A percentile compares a stretch with the other conserved stretches of the same genome.
Evolutionary conservation across 1,139 yeast species (phyloP).

Genomic region (Scheffersomyces lignicola): DNA sequence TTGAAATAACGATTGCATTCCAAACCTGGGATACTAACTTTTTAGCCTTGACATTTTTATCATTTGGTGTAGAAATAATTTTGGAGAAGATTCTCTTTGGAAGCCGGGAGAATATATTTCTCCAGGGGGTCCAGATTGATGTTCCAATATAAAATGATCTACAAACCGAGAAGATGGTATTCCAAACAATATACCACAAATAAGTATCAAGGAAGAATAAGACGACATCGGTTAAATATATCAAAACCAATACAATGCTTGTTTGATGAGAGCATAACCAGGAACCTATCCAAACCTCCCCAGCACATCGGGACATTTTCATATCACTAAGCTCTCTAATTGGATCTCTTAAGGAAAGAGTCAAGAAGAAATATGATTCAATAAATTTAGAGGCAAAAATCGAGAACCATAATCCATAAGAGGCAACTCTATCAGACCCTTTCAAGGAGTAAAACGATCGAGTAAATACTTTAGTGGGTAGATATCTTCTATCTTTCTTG

Average conservation of each 20-base stretch:
- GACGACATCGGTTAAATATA: conserved; percentile 43
- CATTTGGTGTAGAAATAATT: conserved; percentile 33
- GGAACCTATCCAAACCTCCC: conserved; percentile 45
- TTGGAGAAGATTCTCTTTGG: conserved; percentile 53
- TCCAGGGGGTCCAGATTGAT: conserved; percentile 61
- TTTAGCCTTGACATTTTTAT: conserved; percentile 32
- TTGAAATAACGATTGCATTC: conserved; percentile 55
- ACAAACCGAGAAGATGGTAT: conserved; percentile 49
- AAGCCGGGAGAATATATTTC: conserved; percentile 49
- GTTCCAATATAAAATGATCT: conserved; percentile 51
- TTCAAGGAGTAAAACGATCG: conserved; percentile 34
- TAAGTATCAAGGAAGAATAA: conserved; percentile 55
- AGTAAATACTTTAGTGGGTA: conserved; percentile 38
- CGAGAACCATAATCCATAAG: conserved; percentile 47
- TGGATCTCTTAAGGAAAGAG: conserved; percentile 49
- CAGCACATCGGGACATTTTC: conserved; percentile 39
- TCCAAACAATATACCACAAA: conserved; percentile 57
- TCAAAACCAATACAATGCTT: conserved; percentile 33
- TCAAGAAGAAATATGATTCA: conserved; percentile 53
- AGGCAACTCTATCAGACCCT: conserved; percentile 41
- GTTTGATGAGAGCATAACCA: conserved; percentile 42
- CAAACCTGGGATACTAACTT: conserved; percentile 47
- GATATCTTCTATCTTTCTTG: conserved; percentile 21
- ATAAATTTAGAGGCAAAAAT: conserved; percentile 47
- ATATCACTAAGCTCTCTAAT: conserved; percentile 47